A percentile compares a stretch with the other conserved stretches of the same genome.
Conservation (phyloP, 2,329 filamentous ascomycete genomes). For the Chaetomium olivaceum region DNA sequence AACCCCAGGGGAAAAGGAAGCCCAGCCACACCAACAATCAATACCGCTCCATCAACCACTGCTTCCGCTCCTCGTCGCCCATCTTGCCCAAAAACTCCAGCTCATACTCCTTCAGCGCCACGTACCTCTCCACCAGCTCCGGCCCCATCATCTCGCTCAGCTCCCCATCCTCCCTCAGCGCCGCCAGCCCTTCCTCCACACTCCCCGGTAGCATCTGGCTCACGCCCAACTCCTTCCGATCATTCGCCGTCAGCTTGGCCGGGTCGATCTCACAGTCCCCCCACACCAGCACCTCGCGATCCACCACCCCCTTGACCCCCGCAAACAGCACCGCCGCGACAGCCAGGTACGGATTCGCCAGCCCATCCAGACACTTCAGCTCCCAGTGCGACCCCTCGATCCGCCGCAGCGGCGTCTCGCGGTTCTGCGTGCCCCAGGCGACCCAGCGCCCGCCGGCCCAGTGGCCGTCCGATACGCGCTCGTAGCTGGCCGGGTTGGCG, state of each 20-base stretch:
- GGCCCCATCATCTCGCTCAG: conserved; percentile 50
- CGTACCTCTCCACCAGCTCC: conserved; percentile 57
- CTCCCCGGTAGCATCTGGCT: conserved; percentile 53
- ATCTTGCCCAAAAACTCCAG: conserved; percentile 52
- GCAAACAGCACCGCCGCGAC: conserved; percentile 61
- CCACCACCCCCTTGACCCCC: conserved; percentile 57
- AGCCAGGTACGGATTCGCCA: conserved; percentile 76
- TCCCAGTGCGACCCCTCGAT: conserved; percentile 72
- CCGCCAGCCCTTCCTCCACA: conserved; percentile 56
- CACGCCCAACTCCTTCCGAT: conserved; percentile 56
- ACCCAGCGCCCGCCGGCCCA: conserved; percentile 82
- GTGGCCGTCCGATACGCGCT: conserved; percentile 64
- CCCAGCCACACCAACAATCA: conserved; percentile 35
- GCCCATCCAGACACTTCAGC: conserved; percentile 73
- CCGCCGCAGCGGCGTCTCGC: conserved; percentile 71
- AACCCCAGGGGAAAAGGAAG: too few species aligned
- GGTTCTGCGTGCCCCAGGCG: conserved; percentile 79
- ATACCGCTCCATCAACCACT: conserved; percentile 68
- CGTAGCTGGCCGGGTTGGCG: conserved; percentile 66
- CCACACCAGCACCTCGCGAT: conserved; percentile 47
- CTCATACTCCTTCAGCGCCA: conserved; percentile 61
- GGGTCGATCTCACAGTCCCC: conserved; percentile 59
- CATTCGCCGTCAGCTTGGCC: conserved; percentile 47
- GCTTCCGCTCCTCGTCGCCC: conserved; percentile 47
- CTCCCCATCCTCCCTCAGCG: conserved; percentile 49